Conservation (phyloP, 2,329 filamentous ascomycete species). For the Exophiala calicioides region DNA sequence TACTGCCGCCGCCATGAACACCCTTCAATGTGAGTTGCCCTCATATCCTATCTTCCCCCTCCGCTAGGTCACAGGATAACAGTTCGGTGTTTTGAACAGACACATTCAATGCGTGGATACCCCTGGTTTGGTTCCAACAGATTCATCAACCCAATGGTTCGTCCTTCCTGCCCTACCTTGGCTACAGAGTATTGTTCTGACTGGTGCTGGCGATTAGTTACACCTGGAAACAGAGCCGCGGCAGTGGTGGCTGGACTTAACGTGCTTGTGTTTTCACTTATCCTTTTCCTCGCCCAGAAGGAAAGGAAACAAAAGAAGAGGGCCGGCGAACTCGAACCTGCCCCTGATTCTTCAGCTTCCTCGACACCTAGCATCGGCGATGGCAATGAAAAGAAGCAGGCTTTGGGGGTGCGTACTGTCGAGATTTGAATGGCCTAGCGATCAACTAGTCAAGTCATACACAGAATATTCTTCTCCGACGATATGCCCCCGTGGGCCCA, state of each 20-base stretch:
- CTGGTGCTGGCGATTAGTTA: slow-evolving; percentile 9
- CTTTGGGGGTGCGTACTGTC: slow-evolving; percentile 3
- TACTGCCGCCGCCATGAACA: slow-evolving; percentile 23
- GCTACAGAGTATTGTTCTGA: not conserved
- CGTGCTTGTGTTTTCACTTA: slow-evolving; percentile 15
- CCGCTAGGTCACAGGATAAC: slow-evolving; percentile 3
- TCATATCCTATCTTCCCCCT: not conserved
- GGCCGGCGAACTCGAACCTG: slow-evolving; percentile 7
- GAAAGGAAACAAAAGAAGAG: slow-evolving; percentile 19
- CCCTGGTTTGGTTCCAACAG: slow-evolving; percentile 25
- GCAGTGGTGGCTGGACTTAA: slow-evolving; percentile 20
- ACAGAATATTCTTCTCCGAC: no score
- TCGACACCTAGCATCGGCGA: not conserved
- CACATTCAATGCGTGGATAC: slow-evolving; percentile 22
- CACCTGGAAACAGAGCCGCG: slow-evolving; percentile 20
- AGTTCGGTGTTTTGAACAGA: slow-evolving; percentile 4
- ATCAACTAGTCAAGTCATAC: no score
- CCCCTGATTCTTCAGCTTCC: not conserved
- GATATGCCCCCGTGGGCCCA: no score
- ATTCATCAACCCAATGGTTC: slow-evolving; percentile 23
- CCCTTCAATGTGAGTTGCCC: slow-evolving; percentile 19
- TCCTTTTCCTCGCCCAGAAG: slow-evolving; percentile 11
- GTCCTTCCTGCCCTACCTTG: not conserved
- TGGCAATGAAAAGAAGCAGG: not conserved
- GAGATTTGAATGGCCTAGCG: slow-evolving; percentile 10